These are phyloP conservation scores for Hericium coralloides DNA, from an alignment of 768 basidiomycete species.

Conservation along the genomic window DNA sequence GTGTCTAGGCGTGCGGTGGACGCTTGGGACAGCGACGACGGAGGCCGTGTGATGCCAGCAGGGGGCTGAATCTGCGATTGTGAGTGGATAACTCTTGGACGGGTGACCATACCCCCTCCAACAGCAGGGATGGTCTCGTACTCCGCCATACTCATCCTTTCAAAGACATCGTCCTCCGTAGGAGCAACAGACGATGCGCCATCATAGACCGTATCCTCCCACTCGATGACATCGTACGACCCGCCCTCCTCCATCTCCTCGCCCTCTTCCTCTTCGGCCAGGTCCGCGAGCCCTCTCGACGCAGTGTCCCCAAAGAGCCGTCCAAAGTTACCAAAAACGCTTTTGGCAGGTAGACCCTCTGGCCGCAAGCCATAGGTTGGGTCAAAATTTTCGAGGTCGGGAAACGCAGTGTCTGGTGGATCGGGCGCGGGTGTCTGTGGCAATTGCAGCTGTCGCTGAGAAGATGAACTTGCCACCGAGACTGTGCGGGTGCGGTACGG, in stretches of 20 bases:
- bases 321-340: conserved; percentile 71
- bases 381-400: conserved; percentile 81
- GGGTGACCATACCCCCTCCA: conserved; percentile 80
- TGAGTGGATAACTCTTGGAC: conserved; percentile 79
- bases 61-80: conserved; percentile 65
- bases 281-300: conserved; percentile 57
- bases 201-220: conserved; percentile 52
- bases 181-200: conserved; percentile 35
- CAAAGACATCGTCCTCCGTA: conserved; percentile 20
- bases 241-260: conserved; percentile 28
- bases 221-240: conserved; percentile 60
- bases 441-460: background rate
- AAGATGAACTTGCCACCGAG: conserved; percentile 13
- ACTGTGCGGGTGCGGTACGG: conserved; percentile 6
- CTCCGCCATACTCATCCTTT: conserved; percentile 41
- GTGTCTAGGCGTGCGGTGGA: conserved; percentile 1
- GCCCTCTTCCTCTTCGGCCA: conserved; percentile 57
- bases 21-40: conserved; percentile 9
- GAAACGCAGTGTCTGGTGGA: conserved; percentile 29
- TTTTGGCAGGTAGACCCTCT: conserved; percentile 81
- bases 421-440: conserved; percentile 22
- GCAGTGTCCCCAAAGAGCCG: conserved; percentile 60
- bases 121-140: conserved; percentile 89
- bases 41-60: conserved; percentile 25
- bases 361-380: conserved; percentile 94